Percentiles rank a stretch among this genome's conserved stretches.
Conservation (phyloP, 2,329 filamentous ascomycete genomes). For the Aspergillus jensenii region DNA sequence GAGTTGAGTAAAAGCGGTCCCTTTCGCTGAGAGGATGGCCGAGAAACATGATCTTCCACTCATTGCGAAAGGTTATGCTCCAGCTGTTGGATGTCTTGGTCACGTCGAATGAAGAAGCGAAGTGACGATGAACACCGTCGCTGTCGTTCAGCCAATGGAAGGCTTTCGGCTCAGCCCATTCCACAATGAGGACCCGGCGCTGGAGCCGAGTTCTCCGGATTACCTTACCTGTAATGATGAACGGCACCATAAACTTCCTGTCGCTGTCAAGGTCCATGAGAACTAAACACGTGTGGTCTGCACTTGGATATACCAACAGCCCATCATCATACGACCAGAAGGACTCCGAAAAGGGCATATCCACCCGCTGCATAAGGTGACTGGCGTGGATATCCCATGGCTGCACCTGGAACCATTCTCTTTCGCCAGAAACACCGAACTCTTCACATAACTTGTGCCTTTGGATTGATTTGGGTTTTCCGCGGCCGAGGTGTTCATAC, state of each 20-base stretch:
- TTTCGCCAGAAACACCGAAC: conserved; percentile 32
- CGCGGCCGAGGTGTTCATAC: conserved; percentile 55
- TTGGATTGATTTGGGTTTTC: conserved; percentile 48
- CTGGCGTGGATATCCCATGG: conserved; percentile 44
- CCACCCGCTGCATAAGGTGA: conserved; percentile 30
- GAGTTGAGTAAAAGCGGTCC: conserved; percentile 63
- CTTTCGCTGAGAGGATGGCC: conserved; percentile 55
- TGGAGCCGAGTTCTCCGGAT: conserved; percentile 57
- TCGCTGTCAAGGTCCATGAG: conserved; percentile 54
- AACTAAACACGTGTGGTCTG: conserved; percentile 35
- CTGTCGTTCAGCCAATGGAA: conserved; percentile 54
- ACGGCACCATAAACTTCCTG: conserved; percentile 49
- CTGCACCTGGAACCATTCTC: conserved; percentile 42
- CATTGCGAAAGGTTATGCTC: conserved; percentile 53
- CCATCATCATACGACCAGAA: conserved; percentile 61
- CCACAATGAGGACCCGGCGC: conserved; percentile 58
- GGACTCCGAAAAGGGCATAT: conserved; percentile 37
- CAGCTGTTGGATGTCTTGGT: conserved; percentile 31
- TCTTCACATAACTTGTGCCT: conserved; percentile 46
- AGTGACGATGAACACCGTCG: conserved; percentile 57
- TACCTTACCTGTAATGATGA: conserved; percentile 50
- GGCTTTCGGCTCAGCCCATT: conserved; percentile 59
- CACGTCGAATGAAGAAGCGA: conserved; percentile 60
- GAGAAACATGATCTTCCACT: conserved; percentile 62
- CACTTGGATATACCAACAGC: conserved; percentile 54